Evolutionary conservation across 1,284 basidiomycete genomes (phyloP), one percentile per base, ranked within the genome.

Genomic region (Puccinia triticina): DNA sequence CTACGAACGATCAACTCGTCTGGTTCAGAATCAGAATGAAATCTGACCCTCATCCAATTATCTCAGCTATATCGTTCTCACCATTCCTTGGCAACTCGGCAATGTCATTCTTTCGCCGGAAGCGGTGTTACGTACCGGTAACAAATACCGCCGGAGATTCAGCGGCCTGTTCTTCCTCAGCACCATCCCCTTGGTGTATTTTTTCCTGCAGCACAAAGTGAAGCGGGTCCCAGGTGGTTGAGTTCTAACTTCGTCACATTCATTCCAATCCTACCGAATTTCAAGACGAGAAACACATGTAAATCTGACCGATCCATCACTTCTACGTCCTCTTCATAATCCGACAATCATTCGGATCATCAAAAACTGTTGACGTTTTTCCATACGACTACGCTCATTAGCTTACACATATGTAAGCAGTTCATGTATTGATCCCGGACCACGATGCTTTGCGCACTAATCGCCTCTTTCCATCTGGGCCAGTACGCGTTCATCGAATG

Each of bases 401-500:
- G 67, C 77, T 23, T 71, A 79, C 32, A 72, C 67, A 48, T 46
- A 79, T 26, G 67, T 72, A 34, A 79, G 72, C 4, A 53, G 43
- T 37, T 18, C 16, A 40, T 40, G 55, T 21, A 12, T 50, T 64
- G 10, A 7, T 23, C 7, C 29, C n/a, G n/a, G 34, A 5, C n/a
- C 1, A 26, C 40, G 14, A 50, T 71, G 2, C 5, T 18, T 77
- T 32, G 18, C 40, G 40, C 2, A 53, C 59, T 77, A 18, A 64
- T 21, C 2, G 7, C 34, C n/a, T 69, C 32, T 2, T 55, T 3
- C 64, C 11, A 61, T 59, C 87, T 94, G 8, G 5, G 93, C 0
- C 88, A 88, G 74, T 96, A 95, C 85, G 91, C 92, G 74, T 92
- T 95, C 86, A 93, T 94, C 84, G 94, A 96, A 87, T 96, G 94